Conservation (phyloP, 768 basidiomycete genomes). For the Terana coerulea region DNA sequence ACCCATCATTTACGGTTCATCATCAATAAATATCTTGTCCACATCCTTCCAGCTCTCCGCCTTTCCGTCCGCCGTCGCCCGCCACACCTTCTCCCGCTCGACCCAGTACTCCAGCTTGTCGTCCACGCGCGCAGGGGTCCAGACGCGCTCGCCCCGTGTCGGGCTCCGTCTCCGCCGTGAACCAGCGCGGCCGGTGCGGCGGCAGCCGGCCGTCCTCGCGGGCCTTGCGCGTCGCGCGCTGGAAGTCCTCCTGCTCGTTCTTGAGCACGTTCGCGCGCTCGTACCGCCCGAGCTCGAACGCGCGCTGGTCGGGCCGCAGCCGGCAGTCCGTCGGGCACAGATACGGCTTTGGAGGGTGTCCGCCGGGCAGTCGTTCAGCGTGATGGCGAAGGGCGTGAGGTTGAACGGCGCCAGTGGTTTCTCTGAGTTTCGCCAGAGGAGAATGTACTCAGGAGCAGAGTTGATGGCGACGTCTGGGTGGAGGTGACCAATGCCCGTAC, state of each 20-base stretch:
- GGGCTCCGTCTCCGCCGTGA: slow-evolving; percentile 72
- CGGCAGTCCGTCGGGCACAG: slow-evolving; percentile 91
- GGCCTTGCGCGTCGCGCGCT: slow-evolving; percentile 62
- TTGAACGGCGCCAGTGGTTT: slow-evolving; percentile 88
- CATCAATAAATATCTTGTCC: slow-evolving; percentile 79
- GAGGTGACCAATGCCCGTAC: slow-evolving; percentile 50
- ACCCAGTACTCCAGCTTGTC: slow-evolving; percentile 77
- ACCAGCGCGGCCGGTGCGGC: slow-evolving; percentile 87
- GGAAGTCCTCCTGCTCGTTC: slow-evolving; percentile 76
- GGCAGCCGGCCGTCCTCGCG: slow-evolving; percentile 71
- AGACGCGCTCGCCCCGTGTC: slow-evolving; percentile 90
- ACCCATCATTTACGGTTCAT: slow-evolving; percentile 28
- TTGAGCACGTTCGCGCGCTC: slow-evolving; percentile 82
- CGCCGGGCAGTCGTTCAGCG: slow-evolving; percentile 82
- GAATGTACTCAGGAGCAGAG: slow-evolving; percentile 61
- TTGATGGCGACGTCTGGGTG: slow-evolving; percentile 68
- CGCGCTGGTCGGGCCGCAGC: slow-evolving; percentile 87
- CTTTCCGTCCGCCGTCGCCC: slow-evolving; percentile 25
- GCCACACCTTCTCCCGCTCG: slow-evolving; percentile 67
- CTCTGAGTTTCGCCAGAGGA: slow-evolving; percentile 91
- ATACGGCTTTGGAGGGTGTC: slow-evolving; percentile 64
- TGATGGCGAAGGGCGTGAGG: slow-evolving; percentile 91
- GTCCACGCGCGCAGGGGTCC: slow-evolving; percentile 60
- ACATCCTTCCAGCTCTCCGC: slow-evolving; percentile 61
- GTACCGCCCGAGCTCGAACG: slow-evolving; percentile 87